phyloP scores from a whole-genome alignment of 1,284 basidiomycete genomes.

The Neotropicomus parvogracilis region DNA sequence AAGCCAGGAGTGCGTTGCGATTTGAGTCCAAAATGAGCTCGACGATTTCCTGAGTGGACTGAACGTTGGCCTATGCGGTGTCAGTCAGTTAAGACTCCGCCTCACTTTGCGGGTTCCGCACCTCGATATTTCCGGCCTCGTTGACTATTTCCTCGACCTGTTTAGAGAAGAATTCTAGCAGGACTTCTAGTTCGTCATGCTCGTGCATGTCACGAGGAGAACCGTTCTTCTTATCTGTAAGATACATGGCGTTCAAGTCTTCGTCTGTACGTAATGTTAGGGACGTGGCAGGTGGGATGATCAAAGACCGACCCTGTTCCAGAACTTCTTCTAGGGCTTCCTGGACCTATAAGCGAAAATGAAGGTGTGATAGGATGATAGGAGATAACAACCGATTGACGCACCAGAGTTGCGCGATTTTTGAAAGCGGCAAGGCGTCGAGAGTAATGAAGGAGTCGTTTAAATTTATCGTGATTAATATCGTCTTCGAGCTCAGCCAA shows the following conservation, averaged over 20 bases:
- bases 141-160: conserved; percentile 95
- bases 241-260: conserved; percentile 90
- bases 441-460: conserved; percentile 85
- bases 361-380: conserved; percentile 5
- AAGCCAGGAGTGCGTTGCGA: conserved; percentile 86
- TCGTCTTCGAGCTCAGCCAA: conserved; percentile 91
- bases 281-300: background rate
- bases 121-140: conserved; percentile 86
- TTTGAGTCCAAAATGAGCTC: conserved; percentile 97
- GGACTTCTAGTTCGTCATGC: conserved; percentile 90
- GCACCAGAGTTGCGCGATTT: conserved; percentile 78
- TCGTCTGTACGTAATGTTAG: conserved; percentile 59
- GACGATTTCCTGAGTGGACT: conserved; percentile 96
- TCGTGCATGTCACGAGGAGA: conserved; percentile 60
- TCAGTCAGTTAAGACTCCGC: conserved; percentile 2
- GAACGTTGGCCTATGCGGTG: conserved; percentile 72
- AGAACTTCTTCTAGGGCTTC: conserved; percentile 87
- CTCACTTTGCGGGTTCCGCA: conserved; percentile 32
- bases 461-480: conserved; percentile 91
- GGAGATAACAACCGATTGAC: conserved; percentile 10
- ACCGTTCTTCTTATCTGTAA: conserved; percentile 73
- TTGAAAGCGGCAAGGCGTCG: conserved; percentile 83
- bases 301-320: conserved; percentile 64
- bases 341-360: conserved; percentile 58
- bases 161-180: conserved; percentile 92